Conservation (phyloP, 179 eudicot genomes). For the Actinidia chinensis region DNA sequence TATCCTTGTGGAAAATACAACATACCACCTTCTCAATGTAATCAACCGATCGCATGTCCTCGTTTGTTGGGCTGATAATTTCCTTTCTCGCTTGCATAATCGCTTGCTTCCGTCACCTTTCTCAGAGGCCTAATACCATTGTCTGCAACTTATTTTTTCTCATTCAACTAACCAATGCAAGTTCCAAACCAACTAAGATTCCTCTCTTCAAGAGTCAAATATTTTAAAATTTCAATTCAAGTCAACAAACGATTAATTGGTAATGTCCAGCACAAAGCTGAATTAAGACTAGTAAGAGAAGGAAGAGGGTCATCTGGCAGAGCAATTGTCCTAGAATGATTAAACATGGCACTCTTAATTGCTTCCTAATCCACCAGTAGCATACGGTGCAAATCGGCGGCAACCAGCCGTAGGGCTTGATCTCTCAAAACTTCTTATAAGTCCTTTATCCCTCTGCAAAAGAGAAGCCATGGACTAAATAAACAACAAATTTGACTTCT, state of each 20-base stretch:
- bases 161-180: too few species aligned
- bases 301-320: conserved; percentile 52
- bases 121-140: too few species aligned
- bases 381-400: conserved; percentile 83
- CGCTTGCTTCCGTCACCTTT: too few species aligned
- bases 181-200: too few species aligned
- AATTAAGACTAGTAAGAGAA: conserved; percentile 10
- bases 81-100: too few species aligned
- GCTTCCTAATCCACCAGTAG: conserved; percentile 94
- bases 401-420: conserved; percentile 81
- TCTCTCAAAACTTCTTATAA: conserved; percentile 82
- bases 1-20: too few species aligned
- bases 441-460: conserved; percentile 84
- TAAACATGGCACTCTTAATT: conserved; percentile 73
- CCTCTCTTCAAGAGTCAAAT: too few species aligned
- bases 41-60: too few species aligned
- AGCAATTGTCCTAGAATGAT: conserved; percentile 75
- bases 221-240: too few species aligned
- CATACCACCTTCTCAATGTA: too few species aligned
- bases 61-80: too few species aligned
- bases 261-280: conserved; percentile 3
- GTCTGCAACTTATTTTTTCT: too few species aligned
- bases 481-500: not conserved
- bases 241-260: conserved; percentile 4
- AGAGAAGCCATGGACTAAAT: conserved; percentile 16